Evolutionary conservation across 1,139 yeast genomes (phyloP), one percentile per base, ranked within the genome.

Genomic region (Pneumocystis murina): DNA sequence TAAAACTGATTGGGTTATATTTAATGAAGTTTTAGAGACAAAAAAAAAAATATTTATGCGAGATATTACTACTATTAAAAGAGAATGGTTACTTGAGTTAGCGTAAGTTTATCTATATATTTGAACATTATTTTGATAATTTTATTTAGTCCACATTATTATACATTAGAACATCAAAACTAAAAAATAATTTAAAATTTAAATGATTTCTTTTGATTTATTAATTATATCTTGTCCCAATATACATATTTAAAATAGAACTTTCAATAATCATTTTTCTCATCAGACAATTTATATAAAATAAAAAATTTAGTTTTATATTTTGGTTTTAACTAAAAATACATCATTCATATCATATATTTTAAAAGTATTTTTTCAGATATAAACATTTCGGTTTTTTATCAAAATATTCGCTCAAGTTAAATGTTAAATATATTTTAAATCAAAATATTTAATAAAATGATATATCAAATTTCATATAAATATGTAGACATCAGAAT

Each of bases 1-100:
- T 33, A 36, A 48, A 6, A 65, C 67, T 1, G 67, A 67, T 12
- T 68, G 69, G 69, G 68, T 68, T n/a, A 59, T 68, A 10, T 68
- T 59, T 39, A 60, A 64, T 14, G 65, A 64, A 24, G 64, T 66
- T 55, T 59, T 66, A 33, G 63, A 67, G 39, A 59, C 65, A 60
- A 66, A 62, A 30, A 65, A 58, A 17, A 66, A 66, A 55, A 62
- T 60, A 24, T 67, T 65, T 39, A 66, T 67, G 14, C 43, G 60
- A 17, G 69, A 65, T 12, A 41, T 67, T 16, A 63, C 69, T 24
- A 63, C 59, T 62, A 62, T 67, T 35, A 69, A 67, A 33, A 61
- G 67, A 24, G 67, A 64, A 30, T 67, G 69, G 69, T 59, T 67
- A 20, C 61, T 66, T 16, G 67, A 66, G 48, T 43, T 59, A 14